These are phyloP conservation scores for Neurospora sp. DNA, from an alignment of 495 filamentous ascomycete genomes.

Conservation along the genomic window DNA sequence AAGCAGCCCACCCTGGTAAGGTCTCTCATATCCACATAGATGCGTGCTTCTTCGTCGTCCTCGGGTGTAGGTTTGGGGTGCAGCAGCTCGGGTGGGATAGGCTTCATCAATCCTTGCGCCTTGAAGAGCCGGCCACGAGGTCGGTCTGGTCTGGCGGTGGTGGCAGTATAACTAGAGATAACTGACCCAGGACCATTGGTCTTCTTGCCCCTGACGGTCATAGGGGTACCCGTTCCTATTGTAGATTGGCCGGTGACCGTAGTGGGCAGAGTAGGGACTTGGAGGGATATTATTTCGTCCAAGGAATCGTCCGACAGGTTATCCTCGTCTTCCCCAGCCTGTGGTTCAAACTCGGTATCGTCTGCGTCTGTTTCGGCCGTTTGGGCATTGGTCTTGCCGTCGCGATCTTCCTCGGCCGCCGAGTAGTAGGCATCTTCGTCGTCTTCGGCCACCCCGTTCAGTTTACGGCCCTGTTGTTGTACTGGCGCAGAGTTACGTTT, in stretches of 20 bases:
- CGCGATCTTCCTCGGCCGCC: constrained; percentile 60
- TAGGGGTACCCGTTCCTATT: constrained; percentile 60
- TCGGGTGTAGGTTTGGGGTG: constrained; percentile 66
- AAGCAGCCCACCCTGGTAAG: constrained; percentile 88
- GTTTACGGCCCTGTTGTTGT: constrained; percentile 23
- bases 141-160: constrained; percentile 59
- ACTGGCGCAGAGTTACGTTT: constrained; percentile 24
- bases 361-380: constrained; percentile 33
- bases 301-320: constrained; percentile 65
- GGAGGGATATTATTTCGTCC: constrained; percentile 76
- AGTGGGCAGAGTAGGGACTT: constrained; percentile 63
- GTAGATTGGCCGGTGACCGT: constrained; percentile 58
- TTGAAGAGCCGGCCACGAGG: constrained; percentile 56
- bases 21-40: constrained; percentile 80
- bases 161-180: constrained; percentile 72
- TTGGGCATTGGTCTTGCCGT: constrained; percentile 30
- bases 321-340: constrained; percentile 49
- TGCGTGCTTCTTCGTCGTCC: constrained; percentile 78
- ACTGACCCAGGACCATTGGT: constrained; percentile 71
- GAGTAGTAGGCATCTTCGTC: constrained; percentile 80
- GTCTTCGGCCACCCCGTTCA: constrained; percentile 55
- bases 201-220: constrained; percentile 48
- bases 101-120: constrained; percentile 60
- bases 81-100: constrained; percentile 66
- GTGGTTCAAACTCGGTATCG: constrained; percentile 44